phyloP scores from a whole-genome alignment of 768 basidiomycete genomes.

The Lentinus tigrinus region DNA sequence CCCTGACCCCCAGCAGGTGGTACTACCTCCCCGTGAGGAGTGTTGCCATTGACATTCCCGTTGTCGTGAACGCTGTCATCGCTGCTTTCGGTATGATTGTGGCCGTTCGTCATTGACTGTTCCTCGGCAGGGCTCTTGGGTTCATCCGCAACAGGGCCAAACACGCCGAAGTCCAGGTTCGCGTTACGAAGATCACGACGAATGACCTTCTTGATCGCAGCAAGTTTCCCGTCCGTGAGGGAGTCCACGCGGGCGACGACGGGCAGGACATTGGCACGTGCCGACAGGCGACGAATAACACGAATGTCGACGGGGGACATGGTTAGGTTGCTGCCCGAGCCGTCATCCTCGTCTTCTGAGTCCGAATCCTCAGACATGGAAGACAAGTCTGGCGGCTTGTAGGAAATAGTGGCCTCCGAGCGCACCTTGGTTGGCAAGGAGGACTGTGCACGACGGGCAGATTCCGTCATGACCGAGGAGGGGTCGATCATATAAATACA shows the following conservation, averaged over 20 bases:
- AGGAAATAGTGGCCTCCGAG: slow-evolving; percentile 66
- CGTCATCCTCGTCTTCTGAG: slow-evolving; percentile 51
- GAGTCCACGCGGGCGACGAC: slow-evolving; percentile 81
- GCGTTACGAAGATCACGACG: slow-evolving; percentile 63
- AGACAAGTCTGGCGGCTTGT: slow-evolving; percentile 52
- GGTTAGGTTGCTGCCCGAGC: slow-evolving; percentile 48
- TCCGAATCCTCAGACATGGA: slow-evolving; percentile 47
- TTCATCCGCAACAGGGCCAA: slow-evolving; percentile 42
- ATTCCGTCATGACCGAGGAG: slow-evolving; percentile 57
- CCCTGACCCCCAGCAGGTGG: neutral
- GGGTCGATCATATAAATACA: slow-evolving; percentile 89
- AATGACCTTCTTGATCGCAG: slow-evolving; percentile 71
- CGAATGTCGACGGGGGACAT: slow-evolving; percentile 80
- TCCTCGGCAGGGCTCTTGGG: slow-evolving; percentile 5
- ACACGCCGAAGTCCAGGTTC: slow-evolving; percentile 76
- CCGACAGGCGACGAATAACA: slow-evolving; percentile 73
- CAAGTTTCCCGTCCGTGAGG: slow-evolving; percentile 75
- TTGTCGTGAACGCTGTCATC: slow-evolving; percentile 9
- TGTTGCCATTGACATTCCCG: slow-evolving; percentile 21
- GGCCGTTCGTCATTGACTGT: slow-evolving; percentile 1
- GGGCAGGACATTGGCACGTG: slow-evolving; percentile 77
- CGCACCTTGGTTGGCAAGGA: slow-evolving; percentile 52
- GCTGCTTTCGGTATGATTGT: slow-evolving; percentile 7
- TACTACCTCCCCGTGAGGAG: slow-evolving; percentile 36
- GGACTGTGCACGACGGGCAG: slow-evolving; percentile 49